Evolutionary conservation across 768 basidiomycete species (phyloP).

Genomic region (Clitopilus hobsonii): DNA sequence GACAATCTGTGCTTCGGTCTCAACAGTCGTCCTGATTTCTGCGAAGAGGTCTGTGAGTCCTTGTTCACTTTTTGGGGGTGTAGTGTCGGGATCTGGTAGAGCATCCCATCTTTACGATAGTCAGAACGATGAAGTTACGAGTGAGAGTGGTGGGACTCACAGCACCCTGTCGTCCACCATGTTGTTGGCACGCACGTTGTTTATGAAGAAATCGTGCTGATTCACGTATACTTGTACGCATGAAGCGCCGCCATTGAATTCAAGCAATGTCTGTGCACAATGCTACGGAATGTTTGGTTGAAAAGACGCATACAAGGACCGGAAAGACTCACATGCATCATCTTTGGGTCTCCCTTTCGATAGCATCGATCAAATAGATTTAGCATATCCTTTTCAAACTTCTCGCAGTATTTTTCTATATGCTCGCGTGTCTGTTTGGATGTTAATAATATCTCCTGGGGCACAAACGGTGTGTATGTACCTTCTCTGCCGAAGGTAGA

Average conservation of each 20-base stretch:
- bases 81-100: constrained; percentile 75
- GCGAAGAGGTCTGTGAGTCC: constrained; percentile 76
- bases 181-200: constrained; percentile 69
- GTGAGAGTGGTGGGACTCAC: constrained; percentile 34
- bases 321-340: constrained; percentile 82
- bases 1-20: constrained; percentile 95
- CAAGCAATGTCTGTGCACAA: constrained; percentile 92
- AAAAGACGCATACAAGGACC: not conserved
- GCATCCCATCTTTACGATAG: constrained; percentile 79
- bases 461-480: constrained; percentile 29
- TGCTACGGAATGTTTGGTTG: constrained; percentile 49
- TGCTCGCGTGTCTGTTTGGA: constrained; percentile 81
- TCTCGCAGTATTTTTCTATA: constrained; percentile 97
- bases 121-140: too few species aligned
- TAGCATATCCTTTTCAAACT: constrained; percentile 98
- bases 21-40: constrained; percentile 88
- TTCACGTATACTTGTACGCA: constrained; percentile 99
- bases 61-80: constrained; percentile 72
- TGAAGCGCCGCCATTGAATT: constrained; percentile 96
- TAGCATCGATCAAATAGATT: constrained; percentile 94
- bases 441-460: too few species aligned
- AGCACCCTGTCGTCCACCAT: constrained; percentile 51
- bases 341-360: constrained; percentile 94
- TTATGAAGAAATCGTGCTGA: constrained; percentile 99
- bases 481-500: constrained; percentile 76